These are phyloP conservation scores for Penicillium sp. DNA, from an alignment of 2,329 filamentous ascomycete genomes.

Conservation along the genomic window DNA sequence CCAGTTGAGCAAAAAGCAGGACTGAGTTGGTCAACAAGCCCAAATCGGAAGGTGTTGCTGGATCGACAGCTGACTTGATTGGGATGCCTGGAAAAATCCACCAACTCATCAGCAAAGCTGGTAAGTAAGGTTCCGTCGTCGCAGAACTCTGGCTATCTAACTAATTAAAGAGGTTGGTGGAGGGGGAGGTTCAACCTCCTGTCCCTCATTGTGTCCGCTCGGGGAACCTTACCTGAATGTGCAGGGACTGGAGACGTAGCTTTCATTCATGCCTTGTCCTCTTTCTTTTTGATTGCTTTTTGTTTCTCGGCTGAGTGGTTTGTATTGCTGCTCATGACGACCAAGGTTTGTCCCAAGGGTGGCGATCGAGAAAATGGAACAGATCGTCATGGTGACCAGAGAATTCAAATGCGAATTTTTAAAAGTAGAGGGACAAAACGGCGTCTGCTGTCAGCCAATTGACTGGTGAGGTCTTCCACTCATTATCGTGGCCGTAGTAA, in stretches of 20 bases:
- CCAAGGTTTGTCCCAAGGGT: background rate
- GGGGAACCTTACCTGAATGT: background rate
- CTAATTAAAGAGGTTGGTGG: background rate
- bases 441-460: background rate
- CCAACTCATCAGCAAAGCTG: background rate
- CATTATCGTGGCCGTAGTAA: too few species aligned
- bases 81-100: background rate
- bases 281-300: too few species aligned
- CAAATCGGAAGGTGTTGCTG: too few species aligned
- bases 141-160: background rate
- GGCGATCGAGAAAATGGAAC: too few species aligned
- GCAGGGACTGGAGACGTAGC: background rate
- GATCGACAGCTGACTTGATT: too few species aligned
- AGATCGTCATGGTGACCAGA: background rate
- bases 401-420: background rate
- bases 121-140: background rate
- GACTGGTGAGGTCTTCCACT: constrained; percentile 2
- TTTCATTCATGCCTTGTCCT: background rate
- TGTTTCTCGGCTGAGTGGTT: too few species aligned
- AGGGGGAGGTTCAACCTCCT: background rate
- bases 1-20: too few species aligned
- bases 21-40: too few species aligned
- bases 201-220: background rate
- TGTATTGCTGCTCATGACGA: too few species aligned
- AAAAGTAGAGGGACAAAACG: background rate